phyloP scores from a whole-genome alignment of 257 asterid species.

The Nemophila menziesii region DNA sequence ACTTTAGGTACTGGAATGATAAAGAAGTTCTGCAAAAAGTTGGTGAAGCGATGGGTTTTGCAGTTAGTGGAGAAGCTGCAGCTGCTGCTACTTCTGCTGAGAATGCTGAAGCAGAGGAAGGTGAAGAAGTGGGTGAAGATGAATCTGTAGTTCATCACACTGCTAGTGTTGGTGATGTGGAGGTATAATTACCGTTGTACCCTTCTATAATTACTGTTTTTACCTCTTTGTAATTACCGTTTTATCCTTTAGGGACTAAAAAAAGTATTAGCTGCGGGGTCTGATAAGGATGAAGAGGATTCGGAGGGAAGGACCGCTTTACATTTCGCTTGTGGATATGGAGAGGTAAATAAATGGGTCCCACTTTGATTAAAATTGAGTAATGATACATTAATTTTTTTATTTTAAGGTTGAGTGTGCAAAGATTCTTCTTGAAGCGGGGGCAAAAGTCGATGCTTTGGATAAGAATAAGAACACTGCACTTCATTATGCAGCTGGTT shows the following conservation, averaged over 20 bases:
- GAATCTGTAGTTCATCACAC: constrained; percentile 82
- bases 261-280: constrained; percentile 71
- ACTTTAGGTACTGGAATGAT: constrained; percentile 81
- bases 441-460: constrained; percentile 86
- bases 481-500: constrained; percentile 98
- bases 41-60: constrained; percentile 95
- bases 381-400: constrained; percentile 2
- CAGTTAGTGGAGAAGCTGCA: constrained; percentile 51
- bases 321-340: constrained; percentile 98
- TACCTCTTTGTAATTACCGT: too few relatives aligned
- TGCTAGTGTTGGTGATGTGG: constrained; percentile 83
- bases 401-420: constrained; percentile 85
- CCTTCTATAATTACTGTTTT: neutral
- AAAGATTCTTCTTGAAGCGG: constrained; percentile 87
- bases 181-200: constrained; percentile 28
- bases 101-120: constrained; percentile 50
- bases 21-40: constrained; percentile 70
- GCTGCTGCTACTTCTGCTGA: constrained; percentile 51
- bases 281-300: constrained; percentile 95
- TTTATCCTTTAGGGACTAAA: constrained; percentile 49
- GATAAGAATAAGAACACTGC: constrained; percentile 98
- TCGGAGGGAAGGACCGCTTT: constrained; percentile 98
- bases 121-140: constrained; percentile 71
- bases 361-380: constrained; percentile 1
- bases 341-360: constrained; percentile 48